Conservation (phyloP, 2,329 filamentous ascomycete genomes). For the Phialocephala subalpina region DNA sequence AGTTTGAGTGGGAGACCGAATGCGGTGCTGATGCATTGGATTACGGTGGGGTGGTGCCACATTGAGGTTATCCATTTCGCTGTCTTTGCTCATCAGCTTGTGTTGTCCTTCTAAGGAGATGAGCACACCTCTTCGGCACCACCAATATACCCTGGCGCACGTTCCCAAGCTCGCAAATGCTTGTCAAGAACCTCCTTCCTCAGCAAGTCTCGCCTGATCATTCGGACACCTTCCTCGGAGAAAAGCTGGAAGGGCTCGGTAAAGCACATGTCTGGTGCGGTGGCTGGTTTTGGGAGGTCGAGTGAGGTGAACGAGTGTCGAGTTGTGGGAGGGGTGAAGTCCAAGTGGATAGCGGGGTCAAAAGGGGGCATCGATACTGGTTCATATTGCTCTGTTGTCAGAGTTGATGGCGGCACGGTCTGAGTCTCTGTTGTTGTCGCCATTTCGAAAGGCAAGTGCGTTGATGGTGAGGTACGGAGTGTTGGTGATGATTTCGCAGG, state of each 20-base stretch:
- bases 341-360: slow-evolving; percentile 27
- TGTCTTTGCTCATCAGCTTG: slow-evolving; percentile 17
- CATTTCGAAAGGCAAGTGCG: not conserved
- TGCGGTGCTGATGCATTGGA: slow-evolving; percentile 23
- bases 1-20: slow-evolving; percentile 26
- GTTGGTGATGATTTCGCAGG: too few species aligned
- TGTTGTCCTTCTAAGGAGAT: too few species aligned
- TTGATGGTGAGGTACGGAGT: too few species aligned
- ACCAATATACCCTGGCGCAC: slow-evolving; percentile 24
- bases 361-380: slow-evolving; percentile 13
- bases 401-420: not conserved
- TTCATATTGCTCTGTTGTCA: not conserved
- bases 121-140: slow-evolving; percentile 20
- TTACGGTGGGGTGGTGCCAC: slow-evolving; percentile 27
- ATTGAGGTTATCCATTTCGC: slow-evolving; percentile 23
- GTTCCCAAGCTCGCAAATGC: slow-evolving; percentile 22
- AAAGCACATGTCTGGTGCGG: slow-evolving; percentile 24
- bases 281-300: slow-evolving; percentile 19
- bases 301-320: slow-evolving; percentile 25
- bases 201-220: slow-evolving; percentile 25
- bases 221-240: slow-evolving; percentile 26
- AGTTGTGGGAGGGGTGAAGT: slow-evolving; percentile 19
- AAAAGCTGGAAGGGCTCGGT: slow-evolving; percentile 30
- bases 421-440: not conserved
- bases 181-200: slow-evolving; percentile 27